A percentile compares a stretch with the other conserved stretches of the same genome.
phyloP scores from a whole-genome alignment of 2,329 filamentous ascomycete genomes.

The Ploettnerulaceae sp. region DNA sequence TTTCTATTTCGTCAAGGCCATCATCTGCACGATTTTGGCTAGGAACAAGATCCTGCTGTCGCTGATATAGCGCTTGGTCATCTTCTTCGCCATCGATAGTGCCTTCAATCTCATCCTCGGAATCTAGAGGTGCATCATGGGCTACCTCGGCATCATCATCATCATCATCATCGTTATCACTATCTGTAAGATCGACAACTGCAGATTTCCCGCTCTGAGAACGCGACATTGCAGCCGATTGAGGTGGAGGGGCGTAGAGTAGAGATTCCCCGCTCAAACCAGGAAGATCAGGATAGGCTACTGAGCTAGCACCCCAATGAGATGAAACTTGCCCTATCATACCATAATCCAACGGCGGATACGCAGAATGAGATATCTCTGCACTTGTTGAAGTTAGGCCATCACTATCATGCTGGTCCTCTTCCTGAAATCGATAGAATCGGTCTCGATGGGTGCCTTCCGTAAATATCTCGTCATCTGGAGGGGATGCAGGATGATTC shows the following conservation, averaged over 20 bases:
- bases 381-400: background rate
- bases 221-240: slow-evolving; percentile 19
- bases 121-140: slow-evolving; percentile 1
- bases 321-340: background rate
- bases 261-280: slow-evolving; percentile 1
- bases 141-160: too few species aligned
- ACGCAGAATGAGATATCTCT: slow-evolving; percentile 1
- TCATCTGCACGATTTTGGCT: slow-evolving; percentile 16
- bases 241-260: background rate
- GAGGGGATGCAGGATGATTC: slow-evolving; percentile 13
- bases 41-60: background rate
- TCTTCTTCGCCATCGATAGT: slow-evolving; percentile 15
- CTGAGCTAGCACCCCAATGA: background rate
- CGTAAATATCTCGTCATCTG: slow-evolving; percentile 1
- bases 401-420: slow-evolving; percentile 4
- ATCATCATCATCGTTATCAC: slow-evolving; percentile 21
- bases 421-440: slow-evolving; percentile 17
- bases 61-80: background rate
- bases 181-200: slow-evolving; percentile 28
- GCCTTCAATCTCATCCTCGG: background rate
- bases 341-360: background rate
- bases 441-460: slow-evolving; percentile 15
- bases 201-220: slow-evolving; percentile 25
- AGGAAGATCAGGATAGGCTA: slow-evolving; percentile 23
- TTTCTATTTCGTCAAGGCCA: slow-evolving; percentile 28